Percentiles rank a stretch among this genome's conserved stretches.
phyloP scores from a whole-genome alignment of 2,329 filamentous ascomycete species.

The Aspergillus puulaauensis region DNA sequence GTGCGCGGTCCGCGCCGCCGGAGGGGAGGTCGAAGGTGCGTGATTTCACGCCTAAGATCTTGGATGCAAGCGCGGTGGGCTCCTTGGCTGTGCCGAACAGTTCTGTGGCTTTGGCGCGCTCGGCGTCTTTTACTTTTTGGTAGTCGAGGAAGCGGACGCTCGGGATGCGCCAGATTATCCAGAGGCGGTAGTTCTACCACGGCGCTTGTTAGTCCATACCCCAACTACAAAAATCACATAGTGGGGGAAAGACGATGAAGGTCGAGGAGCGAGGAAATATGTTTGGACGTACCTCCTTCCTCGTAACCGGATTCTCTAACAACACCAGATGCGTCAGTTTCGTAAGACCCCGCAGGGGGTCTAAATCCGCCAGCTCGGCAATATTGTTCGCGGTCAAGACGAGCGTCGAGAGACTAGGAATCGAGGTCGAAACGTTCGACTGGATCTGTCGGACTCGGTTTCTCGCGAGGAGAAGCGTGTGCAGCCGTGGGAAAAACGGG shows the following conservation, averaged over 20 bases:
- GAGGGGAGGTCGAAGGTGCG: constrained; percentile 63
- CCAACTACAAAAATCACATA: too few relatives aligned
- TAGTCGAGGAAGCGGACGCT: constrained; percentile 89
- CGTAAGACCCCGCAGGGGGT: constrained; percentile 68
- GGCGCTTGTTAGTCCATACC: not conserved
- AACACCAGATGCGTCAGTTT: constrained; percentile 77
- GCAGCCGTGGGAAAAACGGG: constrained; percentile 83
- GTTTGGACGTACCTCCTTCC: constrained; percentile 74
- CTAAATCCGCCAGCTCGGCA: constrained; percentile 80
- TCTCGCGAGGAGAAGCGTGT: constrained; percentile 81
- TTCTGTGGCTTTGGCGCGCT: constrained; percentile 72
- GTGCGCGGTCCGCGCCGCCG: constrained; percentile 37
- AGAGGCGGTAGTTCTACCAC: constrained; percentile 83
- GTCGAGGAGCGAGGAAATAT: too few relatives aligned
- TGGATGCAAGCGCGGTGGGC: constrained; percentile 76
- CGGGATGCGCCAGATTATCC: constrained; percentile 84
- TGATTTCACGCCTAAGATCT: constrained; percentile 84
- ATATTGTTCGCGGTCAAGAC: constrained; percentile 83
- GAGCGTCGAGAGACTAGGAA: constrained; percentile 80
- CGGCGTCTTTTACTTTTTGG: constrained; percentile 82
- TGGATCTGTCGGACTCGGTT: constrained; percentile 87
- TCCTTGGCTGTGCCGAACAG: constrained; percentile 77
- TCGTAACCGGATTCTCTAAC: constrained; percentile 83
- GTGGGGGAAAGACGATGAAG: too few relatives aligned
- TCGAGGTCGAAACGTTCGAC: constrained; percentile 66